These are phyloP conservation scores for Mallotus nudiflorus DNA, from an alignment of 345 rosid species.

Conservation along the genomic window DNA sequence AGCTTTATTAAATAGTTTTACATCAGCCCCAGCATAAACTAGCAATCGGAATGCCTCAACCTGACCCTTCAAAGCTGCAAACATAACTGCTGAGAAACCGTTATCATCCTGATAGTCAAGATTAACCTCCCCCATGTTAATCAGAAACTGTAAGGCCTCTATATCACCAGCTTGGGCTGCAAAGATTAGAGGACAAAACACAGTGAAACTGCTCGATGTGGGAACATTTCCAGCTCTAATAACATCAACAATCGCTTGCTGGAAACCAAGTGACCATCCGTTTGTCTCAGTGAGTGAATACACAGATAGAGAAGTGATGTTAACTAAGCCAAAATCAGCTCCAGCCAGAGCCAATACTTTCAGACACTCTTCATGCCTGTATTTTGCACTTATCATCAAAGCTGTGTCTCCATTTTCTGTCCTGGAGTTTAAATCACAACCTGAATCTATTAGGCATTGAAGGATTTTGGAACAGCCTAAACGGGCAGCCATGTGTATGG, in stretches of 20 bases:
- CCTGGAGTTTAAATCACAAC: conserved; percentile 71
- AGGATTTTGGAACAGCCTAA: conserved; percentile 52
- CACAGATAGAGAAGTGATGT: conserved; percentile 48
- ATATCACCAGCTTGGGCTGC: conserved; percentile 68
- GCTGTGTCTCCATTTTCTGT: conserved; percentile 78
- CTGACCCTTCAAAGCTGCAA: conserved; percentile 78
- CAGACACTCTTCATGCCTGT: conserved; percentile 60
- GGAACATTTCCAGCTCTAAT: conserved; percentile 59
- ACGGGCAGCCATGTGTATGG: conserved; percentile 84
- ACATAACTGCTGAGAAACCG: conserved; percentile 89
- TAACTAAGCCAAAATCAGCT: conserved; percentile 79
- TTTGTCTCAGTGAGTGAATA: conserved; percentile 51
- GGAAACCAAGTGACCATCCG: conserved; percentile 69
- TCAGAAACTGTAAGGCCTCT: conserved; percentile 58
- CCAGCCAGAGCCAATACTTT: conserved; percentile 66
- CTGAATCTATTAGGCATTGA: conserved; percentile 56
- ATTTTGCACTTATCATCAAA: conserved; percentile 61
- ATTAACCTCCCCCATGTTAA: conserved; percentile 40
- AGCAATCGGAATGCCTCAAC: conserved; percentile 71
- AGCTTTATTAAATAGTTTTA: conserved; percentile 65
- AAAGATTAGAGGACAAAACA: conserved; percentile 60
- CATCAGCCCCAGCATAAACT: conserved; percentile 87
- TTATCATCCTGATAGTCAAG: conserved; percentile 76
- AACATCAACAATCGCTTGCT: conserved; percentile 56
- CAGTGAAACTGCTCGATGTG: conserved; percentile 51